These are phyloP conservation scores for Entophlyctis luteolus DNA, from an alignment of 192 early-diverging fungal species.

Conservation along the genomic window DNA sequence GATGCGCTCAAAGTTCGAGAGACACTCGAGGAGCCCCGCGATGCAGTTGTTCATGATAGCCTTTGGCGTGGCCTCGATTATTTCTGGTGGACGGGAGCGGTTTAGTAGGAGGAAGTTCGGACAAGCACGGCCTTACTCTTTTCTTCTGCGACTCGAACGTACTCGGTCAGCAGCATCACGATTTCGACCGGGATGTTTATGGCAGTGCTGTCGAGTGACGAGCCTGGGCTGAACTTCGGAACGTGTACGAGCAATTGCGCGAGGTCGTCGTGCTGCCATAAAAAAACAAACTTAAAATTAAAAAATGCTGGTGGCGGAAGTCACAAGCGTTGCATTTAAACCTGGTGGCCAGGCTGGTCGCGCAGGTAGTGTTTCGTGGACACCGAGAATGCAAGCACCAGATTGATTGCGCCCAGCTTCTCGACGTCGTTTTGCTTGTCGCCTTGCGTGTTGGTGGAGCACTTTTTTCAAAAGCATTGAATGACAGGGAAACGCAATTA, in stretches of 20 bases:
- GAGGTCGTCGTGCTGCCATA: conserved; percentile 62
- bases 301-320: neutral
- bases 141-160: conserved; percentile 8
- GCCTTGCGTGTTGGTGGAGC: conserved; percentile 9
- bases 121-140: neutral
- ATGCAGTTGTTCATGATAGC: conserved; percentile 32
- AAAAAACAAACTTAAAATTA: neutral
- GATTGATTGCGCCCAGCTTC: conserved; percentile 65
- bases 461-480: neutral
- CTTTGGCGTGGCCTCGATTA: conserved; percentile 34
- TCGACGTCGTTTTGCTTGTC: conserved; percentile 32
- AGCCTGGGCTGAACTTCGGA: conserved; percentile 52
- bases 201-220: neutral
- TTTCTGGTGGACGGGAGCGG: conserved; percentile 10
- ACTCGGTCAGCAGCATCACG: conserved; percentile 8
- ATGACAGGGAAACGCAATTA: no score
- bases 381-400: conserved; percentile 73
- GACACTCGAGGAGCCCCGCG: conserved; percentile 47
- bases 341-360: conserved; percentile 58
- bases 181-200: conserved; percentile 21
- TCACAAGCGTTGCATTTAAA: neutral
- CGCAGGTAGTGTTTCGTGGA: conserved; percentile 82
- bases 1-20: conserved; percentile 69
- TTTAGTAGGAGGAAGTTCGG: neutral
- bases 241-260: conserved; percentile 62